Base-by-base conservation (phyloP, 2,329 filamentous ascomycete genomes). In the Talaromyces islandicus region DNA sequence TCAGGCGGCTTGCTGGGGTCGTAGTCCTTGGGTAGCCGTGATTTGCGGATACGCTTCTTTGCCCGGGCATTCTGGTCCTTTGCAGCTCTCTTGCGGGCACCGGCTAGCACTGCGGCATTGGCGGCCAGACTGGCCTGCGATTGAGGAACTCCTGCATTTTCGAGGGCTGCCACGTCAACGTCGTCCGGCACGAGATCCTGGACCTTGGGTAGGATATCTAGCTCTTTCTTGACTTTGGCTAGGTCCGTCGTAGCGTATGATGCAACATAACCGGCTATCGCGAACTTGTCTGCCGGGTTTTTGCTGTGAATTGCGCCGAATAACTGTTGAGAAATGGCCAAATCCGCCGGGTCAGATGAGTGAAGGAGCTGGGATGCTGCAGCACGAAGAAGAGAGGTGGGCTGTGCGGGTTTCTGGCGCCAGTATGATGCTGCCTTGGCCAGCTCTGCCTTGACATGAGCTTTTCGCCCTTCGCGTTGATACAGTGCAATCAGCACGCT, bases 251-350 rank as follows among this genome's bases (percentile, higher is more conserved):
- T 84, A 29, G 90, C 88, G 66, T 90, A 85, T 10, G 92, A 88
- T 3, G 94, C 94, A 7, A 97, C 85, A n/a, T 94, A 85, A 1
- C 94, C 94, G 9, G 92, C 92, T 17, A 86, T 84, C 1, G 90
- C 87, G 58, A 88, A 82, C 32, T 82, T 83, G 67, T 96, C 90
- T 43, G 78, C 67, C 2, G 70, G 79, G n/a, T 91, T 82, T 61
- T 86, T 81, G 2, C 83, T 76, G 64, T 88, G 84, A 12, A 97
- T 81, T 54, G 83, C 83, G 56, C 85, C 82, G 74, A 97, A 97
- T 7, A 94, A 88, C n/a, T 89, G 83, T 3, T 86, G 86, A 0
- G 94, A 92, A 0, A 85, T 80, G 14, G 81, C 74, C 27, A 91
- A 78, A 65, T 96, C 90, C 17, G 88, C 82, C 0, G 80, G 71